Percentiles rank a stretch among this genome's conserved stretches.
Conservation (phyloP, 78 protist species). For the Emiliania huxleyi region DNA sequence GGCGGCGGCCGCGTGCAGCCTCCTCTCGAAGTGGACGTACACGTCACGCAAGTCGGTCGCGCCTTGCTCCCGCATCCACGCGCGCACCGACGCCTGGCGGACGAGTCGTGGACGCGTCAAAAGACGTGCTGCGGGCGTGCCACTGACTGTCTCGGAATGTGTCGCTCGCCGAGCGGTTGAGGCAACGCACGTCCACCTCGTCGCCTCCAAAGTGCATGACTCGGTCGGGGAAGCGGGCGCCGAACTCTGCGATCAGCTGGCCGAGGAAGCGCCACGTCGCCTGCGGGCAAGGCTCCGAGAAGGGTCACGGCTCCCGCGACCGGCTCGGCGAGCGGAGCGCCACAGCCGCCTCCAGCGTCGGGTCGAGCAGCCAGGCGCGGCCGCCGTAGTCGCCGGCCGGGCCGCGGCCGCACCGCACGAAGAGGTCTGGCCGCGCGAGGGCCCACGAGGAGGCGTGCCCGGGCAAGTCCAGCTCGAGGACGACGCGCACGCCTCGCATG, state of each 20-base stretch:
- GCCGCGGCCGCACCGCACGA: too few species aligned
- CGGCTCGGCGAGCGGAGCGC: conserved; percentile 56
- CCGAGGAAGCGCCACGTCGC: not conserved
- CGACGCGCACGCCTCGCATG: conserved; percentile 80
- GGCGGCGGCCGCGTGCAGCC: not conserved
- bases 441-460: conserved; percentile 91
- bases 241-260: not conserved
- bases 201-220: conserved; percentile 76
- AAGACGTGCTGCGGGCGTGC: too few species aligned
- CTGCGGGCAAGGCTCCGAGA: not conserved
- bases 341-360: conserved; percentile 68
- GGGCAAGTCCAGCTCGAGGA: conserved; percentile 82
- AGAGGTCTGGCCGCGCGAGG: too few species aligned
- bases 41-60: conserved; percentile 51
- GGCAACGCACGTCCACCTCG: conserved; percentile 71
- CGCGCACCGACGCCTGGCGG: conserved; percentile 53
- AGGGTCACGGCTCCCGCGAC: conserved; percentile 24
- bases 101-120: too few species aligned
- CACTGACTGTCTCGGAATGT: not conserved
- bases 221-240: conserved; percentile 52
- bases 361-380: conserved; percentile 73
- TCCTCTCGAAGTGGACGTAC: not conserved
- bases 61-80: conserved; percentile 42
- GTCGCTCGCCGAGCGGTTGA: conserved; percentile 60
- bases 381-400: too few species aligned